Percentiles rank a stretch among this genome's conserved stretches.
Evolutionary conservation across 192 early-diverging fungal species (phyloP).

Genomic region (Lunasporangiospora selenospora): DNA sequence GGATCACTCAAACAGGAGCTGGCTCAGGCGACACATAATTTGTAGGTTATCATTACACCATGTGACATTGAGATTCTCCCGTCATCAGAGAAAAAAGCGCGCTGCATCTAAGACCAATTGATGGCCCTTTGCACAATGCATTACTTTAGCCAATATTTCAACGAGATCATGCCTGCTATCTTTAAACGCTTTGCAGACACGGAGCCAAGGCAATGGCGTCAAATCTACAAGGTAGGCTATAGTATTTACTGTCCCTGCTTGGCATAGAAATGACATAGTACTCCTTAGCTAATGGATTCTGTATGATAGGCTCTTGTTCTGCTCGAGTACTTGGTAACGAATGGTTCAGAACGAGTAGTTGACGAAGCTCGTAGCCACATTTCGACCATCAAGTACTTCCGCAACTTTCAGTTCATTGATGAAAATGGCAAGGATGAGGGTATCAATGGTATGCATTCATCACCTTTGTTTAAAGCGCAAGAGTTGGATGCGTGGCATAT

Average conservation of each 20-base stretch:
- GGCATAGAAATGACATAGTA: not conserved
- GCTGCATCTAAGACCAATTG: too few species aligned
- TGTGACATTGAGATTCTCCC: too few species aligned
- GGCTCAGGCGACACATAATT: constrained; percentile 85
- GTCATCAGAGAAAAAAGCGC: too few species aligned
- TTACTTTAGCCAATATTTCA: constrained; percentile 88
- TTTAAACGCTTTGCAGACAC: constrained; percentile 89
- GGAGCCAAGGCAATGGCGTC: constrained; percentile 85
- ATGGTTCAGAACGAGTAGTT: constrained; percentile 92
- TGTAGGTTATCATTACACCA: constrained; percentile 67
- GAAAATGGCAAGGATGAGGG: constrained; percentile 98
- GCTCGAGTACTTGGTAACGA: constrained; percentile 94
- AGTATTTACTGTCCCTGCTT: not conserved
- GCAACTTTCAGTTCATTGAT: constrained; percentile 90
- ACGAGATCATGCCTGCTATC: constrained; percentile 95
- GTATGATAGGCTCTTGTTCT: constrained; percentile 80
- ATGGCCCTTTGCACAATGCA: too few species aligned
- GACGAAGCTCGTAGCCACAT: constrained; percentile 86
- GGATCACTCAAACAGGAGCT: constrained; percentile 94
- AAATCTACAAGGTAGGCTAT: constrained; percentile 94
- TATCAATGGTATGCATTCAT: constrained; percentile 80
- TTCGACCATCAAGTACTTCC: constrained; percentile 87
- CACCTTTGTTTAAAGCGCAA: not conserved
- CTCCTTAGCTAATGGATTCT: not conserved
- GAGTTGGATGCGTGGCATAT: not conserved